A percentile compares a stretch with the other conserved stretches of the same genome.
These are phyloP conservation scores for Yamadazyma spencermartinsiae DNA, from an alignment of 1,139 yeast genomes.

Conservation along the genomic window DNA sequence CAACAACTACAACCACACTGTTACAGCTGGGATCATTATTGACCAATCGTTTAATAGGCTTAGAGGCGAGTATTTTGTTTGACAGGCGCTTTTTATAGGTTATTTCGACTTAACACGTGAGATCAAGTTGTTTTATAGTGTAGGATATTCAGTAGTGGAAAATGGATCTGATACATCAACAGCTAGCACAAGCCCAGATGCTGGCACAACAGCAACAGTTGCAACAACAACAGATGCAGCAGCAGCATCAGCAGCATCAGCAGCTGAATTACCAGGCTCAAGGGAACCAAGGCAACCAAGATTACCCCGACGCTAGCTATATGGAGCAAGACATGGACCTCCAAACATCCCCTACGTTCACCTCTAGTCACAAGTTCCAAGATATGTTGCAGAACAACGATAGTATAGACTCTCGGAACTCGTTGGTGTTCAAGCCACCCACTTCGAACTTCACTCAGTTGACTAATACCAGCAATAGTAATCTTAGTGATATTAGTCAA, in stretches of 20 bases:
- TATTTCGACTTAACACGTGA: too few relatives aligned
- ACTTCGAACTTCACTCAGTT: constrained; percentile 40
- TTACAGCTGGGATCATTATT: too few relatives aligned
- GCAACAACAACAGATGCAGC: neutral
- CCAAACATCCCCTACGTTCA: constrained; percentile 20
- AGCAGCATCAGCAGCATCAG: neutral
- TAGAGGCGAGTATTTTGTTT: too few relatives aligned
- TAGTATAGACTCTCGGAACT: constrained; percentile 33
- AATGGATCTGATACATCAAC: constrained; percentile 10
- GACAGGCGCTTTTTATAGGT: too few relatives aligned
- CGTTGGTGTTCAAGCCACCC: constrained; percentile 44
- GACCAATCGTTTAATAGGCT: too few relatives aligned
- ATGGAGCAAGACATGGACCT: constrained; percentile 41
- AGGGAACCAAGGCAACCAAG: neutral
- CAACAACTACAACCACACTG: neutral
- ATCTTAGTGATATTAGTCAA: constrained; percentile 24
- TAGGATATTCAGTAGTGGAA: neutral
- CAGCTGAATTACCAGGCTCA: neutral
- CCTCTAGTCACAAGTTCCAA: constrained; percentile 14
- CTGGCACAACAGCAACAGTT: constrained; percentile 13
- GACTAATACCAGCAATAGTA: constrained; percentile 42
- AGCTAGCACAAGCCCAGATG: constrained; percentile 14
- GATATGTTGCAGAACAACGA: constrained; percentile 18
- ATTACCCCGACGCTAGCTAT: constrained; percentile 29
- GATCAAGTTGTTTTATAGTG: too few relatives aligned